Base-by-base conservation (phyloP, 768 basidiomycete species). In the Guyanaporus albipodus region DNA sequence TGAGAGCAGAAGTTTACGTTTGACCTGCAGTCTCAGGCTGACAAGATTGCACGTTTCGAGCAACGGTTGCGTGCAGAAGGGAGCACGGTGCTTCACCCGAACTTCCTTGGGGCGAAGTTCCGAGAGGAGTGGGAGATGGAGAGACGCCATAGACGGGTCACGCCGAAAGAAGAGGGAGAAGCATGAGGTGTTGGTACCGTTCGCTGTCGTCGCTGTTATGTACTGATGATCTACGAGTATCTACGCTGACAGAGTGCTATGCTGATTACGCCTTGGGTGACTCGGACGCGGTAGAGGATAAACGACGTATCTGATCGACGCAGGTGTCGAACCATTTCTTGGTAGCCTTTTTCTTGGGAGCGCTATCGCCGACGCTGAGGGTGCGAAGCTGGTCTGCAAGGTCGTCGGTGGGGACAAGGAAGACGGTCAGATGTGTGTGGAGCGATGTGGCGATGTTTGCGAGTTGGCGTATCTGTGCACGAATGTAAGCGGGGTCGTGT, bases 311-410 rank as follows among this genome's bases (percentile, higher is more conserved):
- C 58, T 87, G 83, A 40, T 72, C 69, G 54, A 86, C 78, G 59
- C 85, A 87, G 10, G 73, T 72, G 38, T 73, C 70, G 57, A 84
- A 84, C 84, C 87, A 87, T 56, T 73, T 79, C 44, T 65, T 65
- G 35, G 50, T 38, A n/a, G n/a, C n/a, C n/a, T n/a, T n/a, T n/a
- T n/a, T n/a, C n/a, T n/a, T n/a, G 22, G 23, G 9, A n/a, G 18
- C 23, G 18, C 1, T 17, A 29, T 41, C 31, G 14, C 49, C 42
- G 43, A 70, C 18, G 33, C 19, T 56, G 44, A 72, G 44, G 18
- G 49, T 31, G 14, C 47, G 47, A 36, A 73, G 45, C 28, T 55
- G 55, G 17, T 53, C 34, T 28, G 57, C 44, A 17, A 73, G 58
- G 0, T 55, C 52, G 9, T 59, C 55, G 4, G 54, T 34, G 32